Conservation (phyloP, 106 monocot species). For the Cymbidium sinense region DNA sequence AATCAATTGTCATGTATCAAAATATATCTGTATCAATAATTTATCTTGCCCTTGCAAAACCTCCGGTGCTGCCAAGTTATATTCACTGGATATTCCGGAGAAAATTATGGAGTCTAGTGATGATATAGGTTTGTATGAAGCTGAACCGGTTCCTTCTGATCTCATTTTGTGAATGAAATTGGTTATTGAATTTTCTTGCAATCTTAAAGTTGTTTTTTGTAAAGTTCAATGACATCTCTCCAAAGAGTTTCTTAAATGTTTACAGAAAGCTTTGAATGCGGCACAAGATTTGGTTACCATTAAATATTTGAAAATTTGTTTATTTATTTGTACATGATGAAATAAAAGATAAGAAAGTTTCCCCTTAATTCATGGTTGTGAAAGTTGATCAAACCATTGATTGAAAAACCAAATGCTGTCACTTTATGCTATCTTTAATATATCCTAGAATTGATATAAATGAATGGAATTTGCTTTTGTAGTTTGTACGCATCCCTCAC, state of each 20-base stretch:
- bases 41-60: neutral
- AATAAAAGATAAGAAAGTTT: neutral
- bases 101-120: neutral
- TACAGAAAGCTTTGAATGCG: neutral
- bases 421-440: conserved; percentile 1
- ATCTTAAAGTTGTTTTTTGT: neutral
- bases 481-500: neutral
- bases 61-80: neutral
- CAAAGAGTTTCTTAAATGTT: neutral
- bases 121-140: neutral
- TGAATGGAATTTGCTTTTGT: neutral
- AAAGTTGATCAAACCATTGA: neutral
- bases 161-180: neutral
- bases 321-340: neutral
- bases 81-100: neutral
- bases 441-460: neutral
- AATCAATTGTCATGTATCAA: neutral
- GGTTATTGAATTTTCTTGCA: neutral
- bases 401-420: neutral
- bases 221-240: neutral
- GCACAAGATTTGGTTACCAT: neutral
- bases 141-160: neutral
- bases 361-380: neutral
- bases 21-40: neutral
- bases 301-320: neutral